These are phyloP conservation scores for Boletus patriciae DNA, from an alignment of 768 basidiomycete genomes.

Conservation along the genomic window DNA sequence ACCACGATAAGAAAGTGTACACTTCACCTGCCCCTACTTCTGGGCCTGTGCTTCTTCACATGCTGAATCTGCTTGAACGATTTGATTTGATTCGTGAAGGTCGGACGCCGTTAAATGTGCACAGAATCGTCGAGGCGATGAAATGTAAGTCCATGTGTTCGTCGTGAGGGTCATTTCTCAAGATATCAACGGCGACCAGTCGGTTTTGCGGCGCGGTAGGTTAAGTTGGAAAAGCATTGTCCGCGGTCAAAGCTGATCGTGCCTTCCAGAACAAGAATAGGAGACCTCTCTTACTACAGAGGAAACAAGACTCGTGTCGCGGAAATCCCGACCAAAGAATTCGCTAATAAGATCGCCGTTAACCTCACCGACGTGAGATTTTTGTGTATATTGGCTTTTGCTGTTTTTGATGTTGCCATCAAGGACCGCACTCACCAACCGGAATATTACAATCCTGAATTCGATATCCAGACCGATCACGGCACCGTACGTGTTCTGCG, in stretches of 20 bases:
- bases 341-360: constrained; percentile 53
- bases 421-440: constrained; percentile 81
- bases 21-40: constrained; percentile 84
- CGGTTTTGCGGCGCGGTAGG: constrained; percentile 63
- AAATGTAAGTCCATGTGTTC: constrained; percentile 58
- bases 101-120: constrained; percentile 62
- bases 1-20: constrained; percentile 75
- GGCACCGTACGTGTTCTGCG: constrained; percentile 56
- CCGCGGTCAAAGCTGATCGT: constrained; percentile 7
- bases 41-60: constrained; percentile 87
- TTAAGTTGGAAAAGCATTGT: constrained; percentile 3
- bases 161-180: constrained; percentile 10
- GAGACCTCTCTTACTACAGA: constrained; percentile 67
- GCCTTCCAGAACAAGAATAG: constrained; percentile 70
- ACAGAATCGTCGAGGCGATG: constrained; percentile 79
- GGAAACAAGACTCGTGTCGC: constrained; percentile 55
- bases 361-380: constrained; percentile 84
- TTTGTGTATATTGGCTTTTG: not conserved
- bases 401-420: constrained; percentile 11
- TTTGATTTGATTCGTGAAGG: constrained; percentile 54
- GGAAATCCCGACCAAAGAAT: constrained; percentile 68
- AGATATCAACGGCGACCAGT: constrained; percentile 35
- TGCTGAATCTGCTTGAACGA: constrained; percentile 88
- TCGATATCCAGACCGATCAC: constrained; percentile 76
- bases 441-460: constrained; percentile 82